Base-by-base conservation (phyloP, 257 asterid genomes). In the Anisodus acutangulus region DNA sequence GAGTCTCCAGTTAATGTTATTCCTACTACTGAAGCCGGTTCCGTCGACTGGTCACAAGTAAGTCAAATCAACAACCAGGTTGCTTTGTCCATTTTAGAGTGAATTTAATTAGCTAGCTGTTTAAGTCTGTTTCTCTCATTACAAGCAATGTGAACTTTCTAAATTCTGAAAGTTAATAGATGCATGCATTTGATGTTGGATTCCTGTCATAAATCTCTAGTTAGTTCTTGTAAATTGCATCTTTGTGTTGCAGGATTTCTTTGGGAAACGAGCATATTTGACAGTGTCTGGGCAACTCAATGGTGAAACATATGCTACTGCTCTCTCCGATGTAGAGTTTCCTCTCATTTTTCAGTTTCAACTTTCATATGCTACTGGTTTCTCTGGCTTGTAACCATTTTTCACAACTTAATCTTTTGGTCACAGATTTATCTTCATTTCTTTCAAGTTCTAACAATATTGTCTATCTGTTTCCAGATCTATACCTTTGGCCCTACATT, bases 401-500 rank as follows among this genome's bases (percentile, higher is more conserved):
- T 22, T 69, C 59, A 57, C 54, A 70, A 7, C 78, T 58, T 82
- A 9, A 72, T 51, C 26, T 31, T 15, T 78, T 53, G 47, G 22
- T 7, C 82, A 13, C 49, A 78, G 43, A 31, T 22, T 45, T 78
- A 45, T 31, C 49, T 3, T 74, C 37, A 37, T 72, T 55, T 57
- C 22, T 19, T 79, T 85, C 64, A 43, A 83, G 74, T 58, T 83
- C 84, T 82, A 83, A 9, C 69, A 16, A 67, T 51, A 12, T 57
- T 79, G 39, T 87, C 78, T 79, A 31, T 83, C 84, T 72, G 89
- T 59, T 43, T 79, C 86, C 93, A 95, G 99, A 97, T 97, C 62
- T 97, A 97, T 90, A 95, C 98, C 47, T 97, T 97, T 89, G 99
- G 99, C 86, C 99, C 99, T 51, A 95, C 99, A 67, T 97, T 95